Percentiles rank a stretch among this genome's conserved stretches.
Evolutionary conservation across 192 early-diverging fungal species (phyloP).

Genomic region (Mortierella claussenii): DNA sequence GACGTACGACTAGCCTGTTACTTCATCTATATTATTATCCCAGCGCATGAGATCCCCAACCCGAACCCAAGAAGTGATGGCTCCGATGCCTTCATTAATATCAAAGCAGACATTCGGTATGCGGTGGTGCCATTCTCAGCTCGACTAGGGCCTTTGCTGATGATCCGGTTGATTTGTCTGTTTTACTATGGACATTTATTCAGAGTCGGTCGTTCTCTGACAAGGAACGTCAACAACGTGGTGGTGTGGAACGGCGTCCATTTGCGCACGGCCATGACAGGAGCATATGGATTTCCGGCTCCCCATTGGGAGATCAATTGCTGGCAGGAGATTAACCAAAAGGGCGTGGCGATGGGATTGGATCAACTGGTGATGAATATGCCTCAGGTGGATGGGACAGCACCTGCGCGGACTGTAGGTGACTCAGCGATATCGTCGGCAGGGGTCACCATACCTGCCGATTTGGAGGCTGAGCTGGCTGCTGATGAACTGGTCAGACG

Average conservation of each 20-base stretch:
- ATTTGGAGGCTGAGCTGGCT: conserved; percentile 15
- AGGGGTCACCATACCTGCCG: conserved; percentile 9
- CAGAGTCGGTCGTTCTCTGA: conserved; percentile 40
- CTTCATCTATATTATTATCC: conserved; percentile 47
- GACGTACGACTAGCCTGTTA: conserved; percentile 43
- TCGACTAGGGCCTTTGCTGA: conserved; percentile 47
- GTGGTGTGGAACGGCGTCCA: conserved; percentile 55
- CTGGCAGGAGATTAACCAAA: conserved; percentile 45
- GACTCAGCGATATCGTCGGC: background rate
- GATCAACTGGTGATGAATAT: conserved; percentile 24
- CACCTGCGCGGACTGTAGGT: too few species aligned
- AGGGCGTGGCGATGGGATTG: conserved; percentile 34
- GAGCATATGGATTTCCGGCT: conserved; percentile 51
- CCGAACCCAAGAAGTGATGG: background rate
- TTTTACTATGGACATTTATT: conserved; percentile 56
- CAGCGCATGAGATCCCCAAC: conserved; percentile 16
- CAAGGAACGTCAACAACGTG: conserved; percentile 27
- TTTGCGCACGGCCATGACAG: conserved; percentile 39
- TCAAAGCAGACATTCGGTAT: conserved; percentile 28
- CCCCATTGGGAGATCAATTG: conserved; percentile 40
- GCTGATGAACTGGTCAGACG: background rate
- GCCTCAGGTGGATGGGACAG: conserved; percentile 7
- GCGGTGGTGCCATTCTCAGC: conserved; percentile 40
- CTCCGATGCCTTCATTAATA: background rate
- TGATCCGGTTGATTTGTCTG: conserved; percentile 44